Base-by-base conservation (phyloP, 2,329 filamentous ascomycete species). In the Dothidotthia symphoricarpi region DNA sequence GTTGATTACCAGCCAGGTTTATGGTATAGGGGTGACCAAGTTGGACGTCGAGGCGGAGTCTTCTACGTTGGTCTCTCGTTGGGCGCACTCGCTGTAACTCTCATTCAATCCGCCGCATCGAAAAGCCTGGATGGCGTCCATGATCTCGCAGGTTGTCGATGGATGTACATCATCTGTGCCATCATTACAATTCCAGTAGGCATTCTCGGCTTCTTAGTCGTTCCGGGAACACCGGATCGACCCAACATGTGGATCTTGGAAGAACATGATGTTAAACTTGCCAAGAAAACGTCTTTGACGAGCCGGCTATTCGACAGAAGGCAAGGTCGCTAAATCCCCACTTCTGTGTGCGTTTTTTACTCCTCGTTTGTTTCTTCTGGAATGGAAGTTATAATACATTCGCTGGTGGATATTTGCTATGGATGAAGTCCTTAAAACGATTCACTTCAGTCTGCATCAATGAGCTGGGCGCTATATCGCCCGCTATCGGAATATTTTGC, bases 401-500 rank as follows among this genome's bases (percentile, higher is more conserved):
- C 6, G 64, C 70, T 1, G 77, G 75, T 2, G 72, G 69, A 0
- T 81, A 75, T 41, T 55, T 80, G 3, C 66, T 82, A 0, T 82
- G 78, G 78, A 63, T 82, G 31, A 81, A 81, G 59, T 76, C 72
- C 38, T 51, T 81, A 11, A 57, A 70, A 1, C 66, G 74, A 2
- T 80, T 71, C 51, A 66, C 69, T 0, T 64, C 65, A 0, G 61
- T 72, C 1, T 64, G 64, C 10, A 56, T 80, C 32, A 80, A 79
- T 49, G 67, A 77, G 33, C 61, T 80, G 1, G 74, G 74, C 1
- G 69, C 75, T 2, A 75, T 75, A 6, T 69, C 75, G 0, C 76
- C 77, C 0, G 77, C 69, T 0, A 50, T 81, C 1, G 78, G 77
- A 0, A 81, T 81, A 2, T 73, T 80, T 37, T 81, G 77, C 47